These are phyloP conservation scores for Aphanomyces euteiches DNA, from an alignment of 352 stramenopile species.

Conservation along the genomic window DNA sequence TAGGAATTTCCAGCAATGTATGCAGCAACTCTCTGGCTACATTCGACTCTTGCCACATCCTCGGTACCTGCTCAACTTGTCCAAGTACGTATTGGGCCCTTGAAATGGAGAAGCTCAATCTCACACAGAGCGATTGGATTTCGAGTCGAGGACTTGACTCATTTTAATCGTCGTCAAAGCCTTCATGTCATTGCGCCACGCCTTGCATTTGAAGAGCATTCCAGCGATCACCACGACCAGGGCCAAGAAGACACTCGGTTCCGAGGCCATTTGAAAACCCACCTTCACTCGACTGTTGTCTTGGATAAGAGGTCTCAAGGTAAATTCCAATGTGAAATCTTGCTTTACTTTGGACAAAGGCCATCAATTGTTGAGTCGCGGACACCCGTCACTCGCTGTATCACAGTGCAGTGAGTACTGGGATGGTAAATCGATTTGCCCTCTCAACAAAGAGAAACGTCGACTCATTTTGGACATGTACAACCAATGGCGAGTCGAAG, in stretches of 20 bases:
- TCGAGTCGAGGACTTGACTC: conserved; percentile 52
- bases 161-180: conserved; percentile 64
- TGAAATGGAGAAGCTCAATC: neutral
- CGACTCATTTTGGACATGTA: conserved; percentile 84
- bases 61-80: conserved; percentile 73
- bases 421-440: conserved; percentile 85
- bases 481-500: conserved; percentile 84
- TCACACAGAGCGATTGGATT: conserved; percentile 72
- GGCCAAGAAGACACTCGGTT: conserved; percentile 80
- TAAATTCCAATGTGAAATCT: neutral
- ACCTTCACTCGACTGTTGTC: conserved; percentile 83
- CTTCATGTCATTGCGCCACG: conserved; percentile 82
- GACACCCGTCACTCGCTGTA: conserved; percentile 66
- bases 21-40: conserved; percentile 74
- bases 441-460: conserved; percentile 72
- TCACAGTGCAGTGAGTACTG: conserved; percentile 82
- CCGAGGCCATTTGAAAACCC: conserved; percentile 78
- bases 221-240: conserved; percentile 80
- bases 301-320: conserved; percentile 69
- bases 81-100: conserved; percentile 27
- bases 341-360: conserved; percentile 31
- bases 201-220: conserved; percentile 77
- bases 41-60: conserved; percentile 82
- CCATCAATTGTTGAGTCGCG: conserved; percentile 71
- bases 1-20: conserved; percentile 56